Conservation (phyloP, 2,329 filamentous ascomycete species). For the Ophiostoma ulmi region DNA sequence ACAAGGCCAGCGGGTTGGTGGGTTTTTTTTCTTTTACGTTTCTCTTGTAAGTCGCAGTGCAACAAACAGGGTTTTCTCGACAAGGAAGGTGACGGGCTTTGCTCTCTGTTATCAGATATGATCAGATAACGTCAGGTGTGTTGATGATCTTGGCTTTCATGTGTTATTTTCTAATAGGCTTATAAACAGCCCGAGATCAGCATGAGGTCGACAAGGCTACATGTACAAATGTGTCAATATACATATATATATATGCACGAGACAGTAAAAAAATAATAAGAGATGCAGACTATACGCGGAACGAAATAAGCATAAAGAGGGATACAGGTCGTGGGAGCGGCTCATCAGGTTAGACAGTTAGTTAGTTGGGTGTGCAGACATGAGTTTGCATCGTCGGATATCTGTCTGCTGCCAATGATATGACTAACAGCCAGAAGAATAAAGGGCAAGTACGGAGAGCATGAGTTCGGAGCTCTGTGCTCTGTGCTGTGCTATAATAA, state of each 20-base stretch:
- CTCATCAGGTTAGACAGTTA: neutral
- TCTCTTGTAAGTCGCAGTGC: neutral
- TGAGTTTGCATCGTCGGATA: neutral
- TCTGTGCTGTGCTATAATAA: neutral
- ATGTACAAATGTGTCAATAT: neutral
- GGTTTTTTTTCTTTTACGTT: neutral
- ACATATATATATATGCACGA: neutral
- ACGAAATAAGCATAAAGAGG: slow-evolving; percentile 3
- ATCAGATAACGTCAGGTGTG: neutral
- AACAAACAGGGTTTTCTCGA: neutral
- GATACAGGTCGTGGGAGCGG: neutral
- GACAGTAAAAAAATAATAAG: neutral
- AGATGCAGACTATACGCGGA: neutral
- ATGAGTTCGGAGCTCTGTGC: neutral
- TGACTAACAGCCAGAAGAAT: neutral
- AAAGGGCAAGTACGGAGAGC: neutral
- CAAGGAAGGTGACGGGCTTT: neutral
- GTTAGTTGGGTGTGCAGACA: neutral
- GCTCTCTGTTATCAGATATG: neutral
- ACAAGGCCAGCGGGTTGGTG: neutral
- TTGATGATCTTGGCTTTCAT: neutral
- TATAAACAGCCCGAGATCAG: neutral
- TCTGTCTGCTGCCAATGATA: neutral
- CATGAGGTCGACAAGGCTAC: neutral
- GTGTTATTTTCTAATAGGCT: neutral